phyloP scores from a whole-genome alignment of 495 filamentous ascomycete genomes.

The Penicillium salamii region DNA sequence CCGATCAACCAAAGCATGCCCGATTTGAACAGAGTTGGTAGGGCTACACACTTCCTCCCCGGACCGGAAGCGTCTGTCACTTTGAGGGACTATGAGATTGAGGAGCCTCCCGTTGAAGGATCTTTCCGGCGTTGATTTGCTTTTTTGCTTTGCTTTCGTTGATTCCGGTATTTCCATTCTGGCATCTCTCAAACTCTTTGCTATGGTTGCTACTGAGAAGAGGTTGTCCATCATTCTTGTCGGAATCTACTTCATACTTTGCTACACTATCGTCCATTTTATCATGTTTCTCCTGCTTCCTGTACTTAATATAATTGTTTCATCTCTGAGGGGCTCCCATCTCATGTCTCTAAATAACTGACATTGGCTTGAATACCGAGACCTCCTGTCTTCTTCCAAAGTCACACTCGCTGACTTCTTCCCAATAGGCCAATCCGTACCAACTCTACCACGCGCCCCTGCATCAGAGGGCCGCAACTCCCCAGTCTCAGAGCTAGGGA shows the following conservation, averaged over 20 bases:
- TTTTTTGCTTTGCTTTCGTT: background rate
- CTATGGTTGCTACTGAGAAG: background rate
- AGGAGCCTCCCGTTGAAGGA: slow-evolving; percentile 31
- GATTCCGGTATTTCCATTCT: too few species aligned
- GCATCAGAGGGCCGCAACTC: slow-evolving; percentile 25
- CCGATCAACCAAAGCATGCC: slow-evolving; percentile 21
- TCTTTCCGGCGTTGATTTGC: background rate
- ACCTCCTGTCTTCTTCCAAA: slow-evolving; percentile 12
- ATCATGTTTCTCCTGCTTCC: background rate
- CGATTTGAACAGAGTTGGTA: slow-evolving; percentile 29
- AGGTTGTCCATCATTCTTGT: background rate
- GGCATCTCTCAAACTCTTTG: background rate
- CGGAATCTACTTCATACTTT: background rate
- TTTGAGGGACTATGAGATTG: slow-evolving; percentile 38
- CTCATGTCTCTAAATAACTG: slow-evolving; percentile 20
- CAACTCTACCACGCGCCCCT: slow-evolving; percentile 12
- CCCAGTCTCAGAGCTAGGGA: slow-evolving; percentile 21
- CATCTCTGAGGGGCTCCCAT: slow-evolving; percentile 19
- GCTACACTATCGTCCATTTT: background rate
- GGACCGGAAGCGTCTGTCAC: slow-evolving; percentile 27
- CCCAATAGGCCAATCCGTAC: slow-evolving; percentile 22
- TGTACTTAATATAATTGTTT: slow-evolving; percentile 19
- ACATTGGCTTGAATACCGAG: slow-evolving; percentile 12
- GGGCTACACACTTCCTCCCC: slow-evolving; percentile 26
- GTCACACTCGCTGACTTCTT: slow-evolving; percentile 36